These are phyloP conservation scores for Austropuccinia psidii DNA, from an alignment of 1,284 basidiomycete genomes.

Conservation along the genomic window DNA sequence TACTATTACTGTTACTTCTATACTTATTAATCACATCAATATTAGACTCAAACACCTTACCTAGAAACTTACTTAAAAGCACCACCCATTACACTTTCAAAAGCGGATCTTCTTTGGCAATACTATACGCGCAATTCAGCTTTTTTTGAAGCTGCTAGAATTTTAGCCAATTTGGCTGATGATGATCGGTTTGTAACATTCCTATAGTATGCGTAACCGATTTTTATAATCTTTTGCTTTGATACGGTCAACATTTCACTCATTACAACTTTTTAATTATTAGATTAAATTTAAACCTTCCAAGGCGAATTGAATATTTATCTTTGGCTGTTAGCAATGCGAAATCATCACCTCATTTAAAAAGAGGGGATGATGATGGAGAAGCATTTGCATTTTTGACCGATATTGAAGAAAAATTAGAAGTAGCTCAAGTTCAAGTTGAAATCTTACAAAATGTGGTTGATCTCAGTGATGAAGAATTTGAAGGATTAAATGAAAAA, in stretches of 20 bases:
- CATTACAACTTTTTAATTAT: not conserved
- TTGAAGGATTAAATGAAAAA: too few relatives aligned
- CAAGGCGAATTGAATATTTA: constrained; percentile 54
- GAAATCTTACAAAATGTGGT: constrained; percentile 57
- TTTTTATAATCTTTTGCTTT: not conserved
- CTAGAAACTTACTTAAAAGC: constrained; percentile 78
- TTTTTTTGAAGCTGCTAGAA: constrained; percentile 73
- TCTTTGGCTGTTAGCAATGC: constrained; percentile 91
- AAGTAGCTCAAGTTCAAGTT: constrained; percentile 91
- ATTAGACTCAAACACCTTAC: constrained; percentile 68
- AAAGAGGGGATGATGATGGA: constrained; percentile 58
- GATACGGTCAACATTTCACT: not conserved
- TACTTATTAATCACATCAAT: constrained; percentile 35
- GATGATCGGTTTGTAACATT: constrained; percentile 69
- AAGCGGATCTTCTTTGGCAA: constrained; percentile 90
- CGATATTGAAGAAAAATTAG: constrained; percentile 88
- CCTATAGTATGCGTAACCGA: too few relatives aligned
- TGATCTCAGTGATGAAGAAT: constrained; percentile 45
- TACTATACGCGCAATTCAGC: constrained; percentile 88
- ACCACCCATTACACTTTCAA: constrained; percentile 69
- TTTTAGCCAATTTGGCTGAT: constrained; percentile 76
- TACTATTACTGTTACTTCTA: not conserved
- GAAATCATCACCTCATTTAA: constrained; percentile 76
- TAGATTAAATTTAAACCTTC: constrained; percentile 23
- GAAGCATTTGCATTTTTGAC: constrained; percentile 85